These are phyloP conservation scores for Xylariomycetidae sp. DNA, from an alignment of 2,329 filamentous ascomycete species.

Conservation along the genomic window DNA sequence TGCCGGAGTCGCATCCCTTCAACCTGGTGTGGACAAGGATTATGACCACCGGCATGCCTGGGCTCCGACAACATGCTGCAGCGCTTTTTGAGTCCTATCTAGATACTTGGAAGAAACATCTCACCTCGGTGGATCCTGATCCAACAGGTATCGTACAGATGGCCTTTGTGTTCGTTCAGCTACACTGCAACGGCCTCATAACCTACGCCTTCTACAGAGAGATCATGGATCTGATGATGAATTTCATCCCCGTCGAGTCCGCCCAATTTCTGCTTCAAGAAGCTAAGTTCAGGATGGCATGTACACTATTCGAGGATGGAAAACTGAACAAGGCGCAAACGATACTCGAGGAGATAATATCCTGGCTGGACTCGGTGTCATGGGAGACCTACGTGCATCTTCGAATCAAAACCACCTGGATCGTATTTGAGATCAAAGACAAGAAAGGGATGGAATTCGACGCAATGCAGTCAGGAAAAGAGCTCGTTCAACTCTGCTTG, in stretches of 20 bases:
- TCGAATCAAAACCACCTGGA: slow-evolving; percentile 20
- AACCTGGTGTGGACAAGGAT: slow-evolving; percentile 23
- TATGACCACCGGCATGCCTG: slow-evolving; percentile 18
- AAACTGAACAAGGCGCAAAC: slow-evolving; percentile 17
- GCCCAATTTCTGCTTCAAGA: slow-evolving; percentile 22
- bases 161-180: slow-evolving; percentile 23
- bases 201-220: slow-evolving; percentile 16
- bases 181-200: slow-evolving; percentile 22
- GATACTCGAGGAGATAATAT: slow-evolving; percentile 13
- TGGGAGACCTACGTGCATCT: slow-evolving; percentile 14
- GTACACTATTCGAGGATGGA: slow-evolving; percentile 13
- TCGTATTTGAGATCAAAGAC: slow-evolving; percentile 20
- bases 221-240: slow-evolving; percentile 15
- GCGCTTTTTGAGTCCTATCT: slow-evolving; percentile 23
- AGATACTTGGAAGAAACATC: slow-evolving; percentile 17
- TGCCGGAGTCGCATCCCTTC: slow-evolving; percentile 22
- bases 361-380: slow-evolving; percentile 17
- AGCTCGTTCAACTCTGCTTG: slow-evolving; percentile 16
- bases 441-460: slow-evolving; percentile 14
- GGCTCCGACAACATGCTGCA: slow-evolving; percentile 18
- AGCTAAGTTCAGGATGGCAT: slow-evolving; percentile 19
- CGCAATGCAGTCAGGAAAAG: slow-evolving; percentile 14
- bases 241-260: slow-evolving; percentile 9
- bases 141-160: slow-evolving; percentile 18
- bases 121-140: slow-evolving; percentile 14